Evolutionary conservation across 108 stramenopile species (phyloP), one percentile per base, ranked within the genome.

Genomic region (Parietichytrium sp.): DNA sequence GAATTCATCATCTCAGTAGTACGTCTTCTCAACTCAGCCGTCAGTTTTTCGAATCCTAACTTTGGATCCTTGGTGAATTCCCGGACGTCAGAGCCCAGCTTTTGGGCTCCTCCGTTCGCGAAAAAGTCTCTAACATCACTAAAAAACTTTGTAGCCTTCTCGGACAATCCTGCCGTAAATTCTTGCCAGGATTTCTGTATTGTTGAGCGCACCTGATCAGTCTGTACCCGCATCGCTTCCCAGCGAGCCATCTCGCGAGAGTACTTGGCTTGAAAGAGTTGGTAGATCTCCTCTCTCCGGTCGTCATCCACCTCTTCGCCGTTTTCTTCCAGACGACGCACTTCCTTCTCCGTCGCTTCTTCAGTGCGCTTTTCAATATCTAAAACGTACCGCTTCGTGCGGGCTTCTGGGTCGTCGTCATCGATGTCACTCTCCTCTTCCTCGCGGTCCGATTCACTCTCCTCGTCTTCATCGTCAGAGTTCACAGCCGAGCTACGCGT

Each of bases 341-440:
- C 61, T 2, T 72, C 61, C 10, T 42, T 33, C 10, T 33, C 61
- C 13, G 61, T 72, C 1, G 61, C 61, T 42, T 45, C 20, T 45
- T 45, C 16, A n/a, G n/a, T n/a, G n/a, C n/a, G n/a, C n/a, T n/a
- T n/a, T n/a, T n/a, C n/a, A n/a, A n/a, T n/a, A n/a, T n/a, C n/a
- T n/a, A n/a, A n/a, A n/a, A n/a, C n/a, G n/a, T n/a, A n/a, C n/a
- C n/a, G n/a, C n/a, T n/a, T n/a, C n/a, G n/a, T n/a, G n/a, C n/a
- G n/a, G n/a, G n/a, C n/a, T n/a, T n/a, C n/a, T n/a, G n/a, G n/a
- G 10, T 33, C 61, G 61, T 72, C 61, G 10, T 72, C 61, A 3
- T 72, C 36, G 38, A 72, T 45, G 38, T 72, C 61, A n/a, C 42
- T 16, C 61, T 33, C 10, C 42, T 72, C 61, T n/a, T 72, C 33